A percentile compares a stretch with the other conserved stretches of the same genome.
Evolutionary conservation across 176 grass and related monocot species (phyloP).

Genomic region (Phragmites australis): DNA sequence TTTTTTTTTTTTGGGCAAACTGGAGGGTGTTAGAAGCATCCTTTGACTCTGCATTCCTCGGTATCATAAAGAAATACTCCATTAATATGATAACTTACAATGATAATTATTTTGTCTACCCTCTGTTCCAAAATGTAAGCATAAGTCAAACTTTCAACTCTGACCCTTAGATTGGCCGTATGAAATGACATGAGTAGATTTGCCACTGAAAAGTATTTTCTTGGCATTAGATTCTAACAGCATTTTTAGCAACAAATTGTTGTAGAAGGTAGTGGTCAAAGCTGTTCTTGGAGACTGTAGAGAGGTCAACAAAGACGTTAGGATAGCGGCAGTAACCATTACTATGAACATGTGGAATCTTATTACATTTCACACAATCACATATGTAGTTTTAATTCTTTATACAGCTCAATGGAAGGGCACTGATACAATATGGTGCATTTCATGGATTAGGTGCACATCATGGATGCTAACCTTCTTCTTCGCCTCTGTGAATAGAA

Average conservation of each 20-base stretch:
- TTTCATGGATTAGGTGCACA: conserved; percentile 17
- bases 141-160: conserved; percentile 8
- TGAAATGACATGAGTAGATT: background rate
- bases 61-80: background rate
- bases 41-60: background rate
- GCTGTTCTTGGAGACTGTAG: background rate
- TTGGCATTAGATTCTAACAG: conserved; percentile 2
- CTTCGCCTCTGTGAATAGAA: conserved; percentile 87
- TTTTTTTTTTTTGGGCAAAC: too few relatives aligned
- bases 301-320: background rate
- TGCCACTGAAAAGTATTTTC: conserved; percentile 11
- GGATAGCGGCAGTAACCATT: background rate
- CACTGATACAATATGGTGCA: background rate
- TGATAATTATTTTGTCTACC: background rate
- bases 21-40: conserved; percentile 9
- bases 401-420: conserved; percentile 13
- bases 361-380: background rate
- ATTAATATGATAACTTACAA: background rate
- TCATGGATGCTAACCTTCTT: conserved; percentile 58
- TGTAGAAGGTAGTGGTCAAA: background rate
- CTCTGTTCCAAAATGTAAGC: background rate
- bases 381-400: background rate
- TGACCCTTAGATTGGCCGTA: background rate
- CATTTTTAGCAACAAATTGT: background rate
- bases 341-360: background rate